Percentiles rank a stretch among this genome's conserved stretches.
Conservation (phyloP, 352 stramenopile species). For the Globisporangium emineosum region DNA sequence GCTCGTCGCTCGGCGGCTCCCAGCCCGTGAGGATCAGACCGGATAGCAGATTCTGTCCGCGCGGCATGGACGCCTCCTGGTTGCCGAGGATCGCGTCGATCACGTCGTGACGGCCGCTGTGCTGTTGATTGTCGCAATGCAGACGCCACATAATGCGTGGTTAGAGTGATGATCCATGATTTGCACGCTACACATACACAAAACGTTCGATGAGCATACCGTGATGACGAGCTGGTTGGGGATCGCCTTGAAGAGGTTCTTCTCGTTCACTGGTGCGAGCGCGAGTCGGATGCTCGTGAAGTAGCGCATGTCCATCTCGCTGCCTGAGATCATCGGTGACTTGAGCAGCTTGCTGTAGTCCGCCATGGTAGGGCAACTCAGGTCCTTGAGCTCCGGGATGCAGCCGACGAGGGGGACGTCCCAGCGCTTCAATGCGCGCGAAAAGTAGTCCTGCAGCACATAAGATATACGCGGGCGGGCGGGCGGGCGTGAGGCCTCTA, state of each 20-base stretch:
- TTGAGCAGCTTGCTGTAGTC: slow-evolving; percentile 87
- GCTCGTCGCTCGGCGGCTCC: slow-evolving; percentile 65
- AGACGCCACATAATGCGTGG: background rate
- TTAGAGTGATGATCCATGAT: background rate
- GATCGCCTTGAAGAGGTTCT: slow-evolving; percentile 84
- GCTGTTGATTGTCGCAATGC: slow-evolving; percentile 26
- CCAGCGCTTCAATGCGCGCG: slow-evolving; percentile 87
- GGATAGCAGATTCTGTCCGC: slow-evolving; percentile 66
- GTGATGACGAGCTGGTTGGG: slow-evolving; percentile 86
- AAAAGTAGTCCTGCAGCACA: slow-evolving; percentile 76
- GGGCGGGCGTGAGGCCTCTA: too few species aligned
- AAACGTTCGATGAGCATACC: slow-evolving; percentile 23
- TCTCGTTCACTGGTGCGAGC: slow-evolving; percentile 68
- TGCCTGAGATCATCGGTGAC: slow-evolving; percentile 76
- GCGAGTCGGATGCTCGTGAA: slow-evolving; percentile 83
- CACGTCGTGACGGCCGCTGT: slow-evolving; percentile 78
- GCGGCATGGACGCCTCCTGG: slow-evolving; percentile 61
- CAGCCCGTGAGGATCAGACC: slow-evolving; percentile 84
- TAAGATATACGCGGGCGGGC: too few species aligned
- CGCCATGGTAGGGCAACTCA: slow-evolving; percentile 82
- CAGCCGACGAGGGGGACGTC: slow-evolving; percentile 86
- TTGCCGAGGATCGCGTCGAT: slow-evolving; percentile 86
- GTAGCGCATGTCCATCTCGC: slow-evolving; percentile 73
- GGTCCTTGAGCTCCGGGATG: slow-evolving; percentile 82
- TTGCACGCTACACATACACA: background rate